phyloP scores from a whole-genome alignment of 164 flowering plant species.

The Aristolochia californica region DNA sequence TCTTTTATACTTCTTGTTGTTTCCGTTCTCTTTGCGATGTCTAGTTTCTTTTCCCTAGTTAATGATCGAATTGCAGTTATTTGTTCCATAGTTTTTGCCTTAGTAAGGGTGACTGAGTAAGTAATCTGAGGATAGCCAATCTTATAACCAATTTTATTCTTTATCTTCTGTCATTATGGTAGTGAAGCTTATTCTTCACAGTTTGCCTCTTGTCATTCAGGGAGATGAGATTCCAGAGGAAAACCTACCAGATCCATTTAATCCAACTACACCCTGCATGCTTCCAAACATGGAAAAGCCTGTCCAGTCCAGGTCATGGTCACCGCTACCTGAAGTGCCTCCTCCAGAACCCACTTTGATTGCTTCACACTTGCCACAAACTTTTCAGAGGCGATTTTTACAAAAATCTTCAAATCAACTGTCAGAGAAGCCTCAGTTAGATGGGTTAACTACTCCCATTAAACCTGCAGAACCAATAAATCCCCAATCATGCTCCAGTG shows the following conservation, averaged over 20 bases:
- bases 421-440: conserved; percentile 11
- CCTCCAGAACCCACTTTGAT: conserved; percentile 13
- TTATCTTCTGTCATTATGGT: background rate
- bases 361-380: conserved; percentile 32
- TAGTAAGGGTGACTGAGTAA: background rate
- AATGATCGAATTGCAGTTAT: background rate
- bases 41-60: background rate
- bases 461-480: background rate
- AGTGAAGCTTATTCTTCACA: background rate
- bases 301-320: background rate
- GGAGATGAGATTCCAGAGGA: conserved; percentile 62
- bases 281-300: background rate
- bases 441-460: background rate
- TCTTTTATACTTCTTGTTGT: background rate
- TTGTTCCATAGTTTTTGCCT: background rate
- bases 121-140: background rate
- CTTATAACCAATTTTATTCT: background rate
- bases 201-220: conserved; percentile 20
- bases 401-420: conserved; percentile 9
- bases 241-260: conserved; percentile 45
- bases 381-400: conserved; percentile 39
- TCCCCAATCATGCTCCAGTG: conserved; percentile 3
- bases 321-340: conserved; percentile 7
- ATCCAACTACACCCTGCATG: conserved; percentile 13
- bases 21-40: background rate